phyloP scores from a whole-genome alignment of 108 stramenopile species.

The Ochromonas danica region DNA sequence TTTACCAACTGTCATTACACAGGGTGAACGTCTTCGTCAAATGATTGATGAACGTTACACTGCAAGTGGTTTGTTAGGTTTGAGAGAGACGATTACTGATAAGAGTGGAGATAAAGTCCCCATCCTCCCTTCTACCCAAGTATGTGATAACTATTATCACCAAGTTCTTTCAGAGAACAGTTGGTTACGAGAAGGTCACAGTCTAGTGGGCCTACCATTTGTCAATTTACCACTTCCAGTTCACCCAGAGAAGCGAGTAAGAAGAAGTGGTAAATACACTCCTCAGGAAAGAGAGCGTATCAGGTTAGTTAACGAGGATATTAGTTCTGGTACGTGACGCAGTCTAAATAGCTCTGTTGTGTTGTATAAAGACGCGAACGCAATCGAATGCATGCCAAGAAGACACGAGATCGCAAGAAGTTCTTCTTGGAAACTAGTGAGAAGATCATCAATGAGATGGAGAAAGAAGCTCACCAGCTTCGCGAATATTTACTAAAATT shows the following conservation, averaged over 20 bases:
- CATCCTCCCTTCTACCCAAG: neutral
- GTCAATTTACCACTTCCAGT: too few species aligned
- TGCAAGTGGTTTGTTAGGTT: neutral
- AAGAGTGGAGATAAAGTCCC: neutral
- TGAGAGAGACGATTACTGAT: neutral
- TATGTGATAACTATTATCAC: neutral
- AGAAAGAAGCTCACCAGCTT: too few species aligned
- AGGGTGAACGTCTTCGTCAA: neutral
- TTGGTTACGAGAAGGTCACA: neutral
- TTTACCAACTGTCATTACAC: neutral
- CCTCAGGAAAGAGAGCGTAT: neutral
- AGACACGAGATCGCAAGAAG: slow-evolving; percentile 86
- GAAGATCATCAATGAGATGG: slow-evolving; percentile 74
- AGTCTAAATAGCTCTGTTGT: neutral
- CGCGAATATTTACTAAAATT: too few species aligned
- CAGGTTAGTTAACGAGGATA: neutral
- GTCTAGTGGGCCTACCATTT: neutral
- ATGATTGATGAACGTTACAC: neutral
- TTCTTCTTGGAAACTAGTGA: slow-evolving; percentile 71
- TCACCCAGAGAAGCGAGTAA: neutral
- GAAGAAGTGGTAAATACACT: neutral
- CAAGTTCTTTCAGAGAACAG: neutral
- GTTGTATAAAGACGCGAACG: slow-evolving; percentile 68
- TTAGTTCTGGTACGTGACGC: neutral
- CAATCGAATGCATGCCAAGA: slow-evolving; percentile 90